Base-by-base conservation (phyloP, 2,329 filamentous ascomycete genomes). In the Dryadomyces quercivorus region DNA sequence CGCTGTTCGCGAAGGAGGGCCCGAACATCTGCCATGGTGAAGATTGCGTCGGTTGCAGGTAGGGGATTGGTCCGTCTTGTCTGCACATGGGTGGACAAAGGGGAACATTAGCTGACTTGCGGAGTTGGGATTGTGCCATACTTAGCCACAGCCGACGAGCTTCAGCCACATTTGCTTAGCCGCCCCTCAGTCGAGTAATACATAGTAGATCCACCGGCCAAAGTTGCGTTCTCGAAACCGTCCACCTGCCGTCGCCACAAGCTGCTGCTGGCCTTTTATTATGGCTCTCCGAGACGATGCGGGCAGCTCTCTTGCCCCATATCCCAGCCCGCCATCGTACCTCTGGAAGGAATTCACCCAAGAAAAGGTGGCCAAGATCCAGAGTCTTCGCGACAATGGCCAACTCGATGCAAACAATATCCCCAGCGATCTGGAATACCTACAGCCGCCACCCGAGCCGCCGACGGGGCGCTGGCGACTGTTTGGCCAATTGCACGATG, bases 291-390 rank as follows among this genome's bases (percentile, higher is more conserved):
- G 75, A 56, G 71, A 69, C 5, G 60, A 61, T 6, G 15, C 44
- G 3, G 44, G 13, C 22, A 54, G 53, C 43, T 45, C 52, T 3
- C 31, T 58, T 2, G 51, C 54, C 4, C 56, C 59, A 1, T 61
- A 90, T 66, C 92, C 93, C 22, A 81, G 86, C 52, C 93, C 93
- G 26, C 93, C 93, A 26, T 40, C 51, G 2, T 84, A 85, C 1
- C 95, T 96, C 71, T 97, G 88, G 83, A 84, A 85, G 61, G 78
- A 87, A 66, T 97, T 97, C 70, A 95, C 88, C 0, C 68, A 81
- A 3, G 81, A 85, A 31, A 94, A 92, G 64, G 63, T 88, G 52
- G 70, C 79, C 15, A 81, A 80, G 4, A 69, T 78, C 54, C 67
- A 71, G 6, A 66, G 70, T 21, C 61, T 79, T 15, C 72, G 70